phyloP scores from a whole-genome alignment of 164 flowering plant species.

The Paratinospora sagittata region DNA sequence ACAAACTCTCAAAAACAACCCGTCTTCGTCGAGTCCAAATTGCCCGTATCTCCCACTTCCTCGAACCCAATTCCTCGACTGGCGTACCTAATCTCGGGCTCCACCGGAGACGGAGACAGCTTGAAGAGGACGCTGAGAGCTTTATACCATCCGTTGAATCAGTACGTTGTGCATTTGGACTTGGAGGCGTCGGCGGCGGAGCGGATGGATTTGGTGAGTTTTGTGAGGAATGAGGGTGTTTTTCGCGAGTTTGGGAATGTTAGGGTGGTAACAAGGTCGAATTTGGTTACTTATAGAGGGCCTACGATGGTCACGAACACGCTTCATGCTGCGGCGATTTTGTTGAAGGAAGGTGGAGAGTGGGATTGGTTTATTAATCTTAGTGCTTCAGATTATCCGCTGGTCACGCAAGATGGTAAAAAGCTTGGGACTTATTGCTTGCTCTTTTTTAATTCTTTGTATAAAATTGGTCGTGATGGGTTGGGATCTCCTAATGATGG shows the following conservation, averaged over 20 bases:
- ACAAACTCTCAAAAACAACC: constrained; percentile 18
- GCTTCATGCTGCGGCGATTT: constrained; percentile 69
- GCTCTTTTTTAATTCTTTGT: no score
- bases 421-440: background rate
- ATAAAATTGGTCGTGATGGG: no score
- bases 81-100: constrained; percentile 76
- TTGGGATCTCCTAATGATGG: no score
- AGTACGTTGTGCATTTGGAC: constrained; percentile 74
- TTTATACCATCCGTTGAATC: constrained; percentile 71
- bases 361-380: constrained; percentile 94
- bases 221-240: constrained; percentile 37
- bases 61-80: constrained; percentile 39
- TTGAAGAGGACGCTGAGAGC: constrained; percentile 59
- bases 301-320: constrained; percentile 84
- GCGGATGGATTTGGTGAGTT: constrained; percentile 45
- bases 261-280: constrained; percentile 40
- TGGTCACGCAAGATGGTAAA: constrained; percentile 87
- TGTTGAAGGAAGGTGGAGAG: constrained; percentile 57
- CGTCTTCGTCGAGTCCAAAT: constrained; percentile 56
- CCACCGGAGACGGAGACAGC: constrained; percentile 54
- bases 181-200: constrained; percentile 55
- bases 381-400: constrained; percentile 85
- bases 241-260: constrained; percentile 60
- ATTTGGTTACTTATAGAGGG: constrained; percentile 80
- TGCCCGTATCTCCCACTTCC: constrained; percentile 23